Base-by-base conservation (phyloP, 2,329 filamentous ascomycete genomes). In the Bimuria novae-zelandiae region DNA sequence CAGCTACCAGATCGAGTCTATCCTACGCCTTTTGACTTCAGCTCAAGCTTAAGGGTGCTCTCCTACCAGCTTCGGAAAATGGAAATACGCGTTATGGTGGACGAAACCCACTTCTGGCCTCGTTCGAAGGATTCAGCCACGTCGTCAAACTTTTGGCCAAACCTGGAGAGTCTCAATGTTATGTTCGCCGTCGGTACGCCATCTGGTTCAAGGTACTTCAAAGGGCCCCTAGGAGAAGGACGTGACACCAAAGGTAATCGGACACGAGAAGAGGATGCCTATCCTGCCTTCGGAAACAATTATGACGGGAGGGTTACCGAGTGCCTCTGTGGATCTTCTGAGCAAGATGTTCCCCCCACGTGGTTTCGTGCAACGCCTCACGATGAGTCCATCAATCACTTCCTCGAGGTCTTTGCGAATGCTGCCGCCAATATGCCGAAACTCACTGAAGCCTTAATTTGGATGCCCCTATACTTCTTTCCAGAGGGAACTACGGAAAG, bases 381-480 rank as follows among this genome's bases (percentile, higher is more conserved):
- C 8, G 21, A 25, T 16, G 21, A 25, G 21, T 23, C 22, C 11
- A 25, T 25, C 21, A 25, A 25, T 6, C 59, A 54, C 7, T 61
- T 63, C 22, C 52, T 65, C 10, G 25, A 44, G 11, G 36, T 23
- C 2, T 63, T 65, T 40, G 57, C 60, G 14, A 59, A 60, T 35
- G 59, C 59, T 22, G 55, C 54, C 11, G n/a, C 49, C 4, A 49
- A 45, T 8, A 64, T 64, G 60, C 36, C 47, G 0, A 14, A 40
- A 25, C 10, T 21, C 37, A 16, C 4, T 3, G 21, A 40, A 14
- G 37, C 37, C 21, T 16, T 40, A n/a, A 2, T 40, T 25, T 40
- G 37, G 37, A 12, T 22, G 4, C 37, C 37, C 22, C 37, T 40
- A 6, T 25, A 25, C 22, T 40, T 40, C 12, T 25, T 6, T 25